These are phyloP conservation scores for Coemansia sp. DNA, from an alignment of 192 early-diverging fungal species.

Conservation along the genomic window DNA sequence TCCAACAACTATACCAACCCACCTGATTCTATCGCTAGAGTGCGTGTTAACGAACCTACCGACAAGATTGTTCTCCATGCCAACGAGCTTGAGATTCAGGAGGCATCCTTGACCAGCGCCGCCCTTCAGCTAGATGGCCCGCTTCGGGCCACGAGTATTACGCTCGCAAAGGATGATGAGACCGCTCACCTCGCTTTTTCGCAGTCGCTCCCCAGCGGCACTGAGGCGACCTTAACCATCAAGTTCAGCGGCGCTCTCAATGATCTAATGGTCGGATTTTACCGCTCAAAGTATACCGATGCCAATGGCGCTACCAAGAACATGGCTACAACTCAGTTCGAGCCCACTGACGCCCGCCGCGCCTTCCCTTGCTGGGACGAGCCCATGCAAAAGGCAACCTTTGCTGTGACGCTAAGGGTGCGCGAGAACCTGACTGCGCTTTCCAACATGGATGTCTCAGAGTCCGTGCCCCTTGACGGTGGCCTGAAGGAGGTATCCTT, in stretches of 20 bases:
- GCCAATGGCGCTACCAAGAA: constrained; percentile 60
- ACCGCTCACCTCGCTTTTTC: constrained; percentile 61
- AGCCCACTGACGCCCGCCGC: constrained; percentile 86
- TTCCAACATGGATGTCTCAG: constrained; percentile 80
- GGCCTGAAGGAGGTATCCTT: constrained; percentile 81
- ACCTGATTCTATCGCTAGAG: constrained; percentile 10
- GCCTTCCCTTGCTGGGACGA: constrained; percentile 98
- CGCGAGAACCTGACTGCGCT: constrained; percentile 73
- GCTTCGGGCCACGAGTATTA: constrained; percentile 23
- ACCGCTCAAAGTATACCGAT: constrained; percentile 77
- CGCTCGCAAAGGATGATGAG: constrained; percentile 32
- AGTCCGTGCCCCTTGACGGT: constrained; percentile 28
- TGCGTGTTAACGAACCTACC: constrained; percentile 63
- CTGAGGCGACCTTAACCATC: constrained; percentile 57
- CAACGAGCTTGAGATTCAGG: constrained; percentile 63
- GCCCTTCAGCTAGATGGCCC: constrained; percentile 40
- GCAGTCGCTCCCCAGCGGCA: constrained; percentile 54
- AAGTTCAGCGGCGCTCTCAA: constrained; percentile 68
- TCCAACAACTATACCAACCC: not conserved
- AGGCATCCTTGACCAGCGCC: constrained; percentile 47
- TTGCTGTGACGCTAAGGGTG: constrained; percentile 85
- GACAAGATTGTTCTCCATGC: constrained; percentile 66
- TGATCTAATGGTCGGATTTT: constrained; percentile 94
- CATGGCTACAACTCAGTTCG: constrained; percentile 94
- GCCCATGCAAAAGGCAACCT: constrained; percentile 92